Evolutionary conservation across 345 rosid species (phyloP), one percentile per base, ranked within the genome.

Genomic region (Aurinia saxatilis): DNA sequence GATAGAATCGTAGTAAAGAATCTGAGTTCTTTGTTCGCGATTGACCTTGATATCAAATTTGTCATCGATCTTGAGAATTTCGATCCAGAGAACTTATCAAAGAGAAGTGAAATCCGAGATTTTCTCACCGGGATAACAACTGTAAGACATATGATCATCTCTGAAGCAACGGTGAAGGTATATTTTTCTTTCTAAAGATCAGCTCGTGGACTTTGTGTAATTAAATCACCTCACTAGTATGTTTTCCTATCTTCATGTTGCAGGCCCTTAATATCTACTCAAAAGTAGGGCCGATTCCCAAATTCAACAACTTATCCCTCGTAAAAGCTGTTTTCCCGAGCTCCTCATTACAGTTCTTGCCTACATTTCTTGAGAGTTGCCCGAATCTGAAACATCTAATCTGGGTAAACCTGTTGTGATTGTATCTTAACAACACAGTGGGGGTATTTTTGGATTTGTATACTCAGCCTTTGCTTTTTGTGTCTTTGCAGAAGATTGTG

Each of bases 351-450:
- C 33, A 7, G 15, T 41, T 51, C 19, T 10, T 51, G 33, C 60
- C 60, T 30, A 23, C 23, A 10, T 60, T 60, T 60, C 55, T 60
- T 21, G 55, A 60, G 35, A 9, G 65, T 35, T 47, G 2, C 65
- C 51, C 68, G 42, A 63, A 63, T 31, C 68, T 63, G 68, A 51
- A 63, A 63, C 50, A 40, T 50, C 59, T 63, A 9, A 51, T n/a
- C 57, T 9, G 51, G 68, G 68, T 64, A 64, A 17, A 13, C 38
- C 21, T n/a, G 11, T 23, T 37, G 45, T 13, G 33, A 8, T 19
- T 37, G 25, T 40, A 6, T 5, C 49, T 3, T 17, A 25, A 11
- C 7, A 11, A 62, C 6, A 39, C 5, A n/a, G n/a, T 18, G 10
- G 11, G 31, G n/a, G 30, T 15, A n/a, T 14, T 10, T 23, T 29